phyloP scores from a whole-genome alignment of 2,329 filamentous ascomycete species.

The Scedosporium aurantiacum region DNA sequence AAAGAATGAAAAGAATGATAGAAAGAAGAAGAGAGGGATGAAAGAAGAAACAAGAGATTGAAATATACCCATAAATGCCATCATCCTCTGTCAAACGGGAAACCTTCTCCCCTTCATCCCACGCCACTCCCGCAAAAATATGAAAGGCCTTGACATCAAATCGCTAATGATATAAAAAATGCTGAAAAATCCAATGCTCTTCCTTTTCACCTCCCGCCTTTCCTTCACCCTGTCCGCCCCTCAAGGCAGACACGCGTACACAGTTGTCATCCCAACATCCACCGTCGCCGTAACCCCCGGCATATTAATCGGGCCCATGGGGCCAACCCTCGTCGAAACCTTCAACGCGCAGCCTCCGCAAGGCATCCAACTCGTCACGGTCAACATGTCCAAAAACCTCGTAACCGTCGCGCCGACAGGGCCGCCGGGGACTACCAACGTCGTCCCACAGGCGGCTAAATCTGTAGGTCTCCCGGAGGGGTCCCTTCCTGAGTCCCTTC shows the following conservation, averaged over 20 bases:
- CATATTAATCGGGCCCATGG: neutral
- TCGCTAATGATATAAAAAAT: neutral
- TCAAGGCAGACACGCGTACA: neutral
- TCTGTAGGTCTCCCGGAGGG: neutral
- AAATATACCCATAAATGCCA: no score
- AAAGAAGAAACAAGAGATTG: no score
- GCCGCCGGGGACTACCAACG: neutral
- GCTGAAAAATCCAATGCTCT: neutral
- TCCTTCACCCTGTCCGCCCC: neutral
- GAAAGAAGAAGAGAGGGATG: no score
- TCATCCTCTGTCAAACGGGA: neutral
- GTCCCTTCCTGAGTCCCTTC: no score
- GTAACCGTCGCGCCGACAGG: constrained; percentile 4
- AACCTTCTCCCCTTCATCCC: neutral
- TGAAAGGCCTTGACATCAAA: neutral
- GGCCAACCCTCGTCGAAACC: neutral
- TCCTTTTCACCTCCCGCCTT: neutral
- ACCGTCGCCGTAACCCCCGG: constrained; percentile 4
- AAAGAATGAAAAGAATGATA: no score
- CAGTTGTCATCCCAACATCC: constrained; percentile 1
- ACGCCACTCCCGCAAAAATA: neutral
- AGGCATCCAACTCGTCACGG: constrained; percentile 1
- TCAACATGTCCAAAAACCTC: neutral
- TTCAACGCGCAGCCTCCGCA: constrained; percentile 2
- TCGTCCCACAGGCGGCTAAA: neutral